Evolutionary conservation across 129 eudicot genomes (phyloP).

Genomic region (Artemisia argyi): DNA sequence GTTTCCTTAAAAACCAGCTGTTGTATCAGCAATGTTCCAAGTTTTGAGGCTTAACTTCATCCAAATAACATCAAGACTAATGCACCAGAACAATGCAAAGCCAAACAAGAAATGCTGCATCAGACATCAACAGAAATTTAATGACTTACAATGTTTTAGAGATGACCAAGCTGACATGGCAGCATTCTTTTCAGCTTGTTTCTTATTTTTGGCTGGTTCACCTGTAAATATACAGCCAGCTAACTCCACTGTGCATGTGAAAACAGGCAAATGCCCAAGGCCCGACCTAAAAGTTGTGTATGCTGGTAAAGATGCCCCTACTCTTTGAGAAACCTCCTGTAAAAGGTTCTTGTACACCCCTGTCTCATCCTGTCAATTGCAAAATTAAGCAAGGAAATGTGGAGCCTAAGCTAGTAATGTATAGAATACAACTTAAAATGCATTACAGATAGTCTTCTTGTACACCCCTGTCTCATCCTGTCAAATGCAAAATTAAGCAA

Average conservation of each 20-base stretch:
- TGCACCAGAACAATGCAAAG: neutral
- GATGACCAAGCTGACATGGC: constrained; percentile 97
- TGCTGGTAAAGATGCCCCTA: constrained; percentile 79
- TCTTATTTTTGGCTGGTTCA: constrained; percentile 89
- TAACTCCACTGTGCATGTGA: constrained; percentile 85
- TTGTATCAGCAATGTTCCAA: neutral
- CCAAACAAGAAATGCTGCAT: neutral
- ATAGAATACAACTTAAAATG: neutral
- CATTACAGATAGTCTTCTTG: constrained; percentile 44
- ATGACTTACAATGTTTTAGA: constrained; percentile 68
- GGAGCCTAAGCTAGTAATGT: neutral
- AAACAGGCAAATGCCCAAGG: constrained; percentile 82
- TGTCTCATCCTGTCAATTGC: constrained; percentile 72
- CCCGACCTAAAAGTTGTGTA: constrained; percentile 82
- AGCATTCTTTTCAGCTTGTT: constrained; percentile 97
- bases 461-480: constrained; percentile 98
- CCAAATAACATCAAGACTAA: neutral
- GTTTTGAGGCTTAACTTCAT: neutral
- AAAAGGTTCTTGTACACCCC: constrained; percentile 95
- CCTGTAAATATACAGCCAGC: constrained; percentile 85
- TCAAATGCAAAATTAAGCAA: constrained; percentile 6
- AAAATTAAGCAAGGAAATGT: constrained; percentile 2
- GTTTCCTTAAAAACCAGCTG: too few relatives aligned
- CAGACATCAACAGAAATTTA: constrained; percentile 1
- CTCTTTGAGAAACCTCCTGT: constrained; percentile 97